Evolutionary conservation across 345 rosid species (phyloP).

Genomic region (Syzygium jambos): DNA sequence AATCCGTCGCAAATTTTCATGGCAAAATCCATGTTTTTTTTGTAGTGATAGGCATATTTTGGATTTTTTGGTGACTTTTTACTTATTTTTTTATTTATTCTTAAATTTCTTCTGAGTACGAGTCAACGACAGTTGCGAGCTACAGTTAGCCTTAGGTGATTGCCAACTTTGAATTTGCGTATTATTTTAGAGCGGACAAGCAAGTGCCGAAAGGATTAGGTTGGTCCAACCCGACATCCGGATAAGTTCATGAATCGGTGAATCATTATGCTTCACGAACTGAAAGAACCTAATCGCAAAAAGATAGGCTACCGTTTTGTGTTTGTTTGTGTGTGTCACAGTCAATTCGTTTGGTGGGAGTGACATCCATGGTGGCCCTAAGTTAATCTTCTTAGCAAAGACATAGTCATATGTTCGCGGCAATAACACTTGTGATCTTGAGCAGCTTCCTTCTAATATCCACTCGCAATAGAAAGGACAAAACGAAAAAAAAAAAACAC

Average conservation of each 20-base stretch:
- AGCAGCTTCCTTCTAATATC: neutral
- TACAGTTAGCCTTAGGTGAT: neutral
- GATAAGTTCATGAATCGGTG: neutral
- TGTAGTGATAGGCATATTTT: no score
- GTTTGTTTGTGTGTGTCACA: neutral
- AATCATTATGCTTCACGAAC: neutral
- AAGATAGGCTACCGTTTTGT: neutral
- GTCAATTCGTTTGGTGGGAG: neutral
- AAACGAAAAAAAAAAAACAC: no score
- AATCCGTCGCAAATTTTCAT: no score
- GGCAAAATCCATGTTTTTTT: no score
- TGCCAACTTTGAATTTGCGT: neutral
- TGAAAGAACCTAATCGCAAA: neutral
- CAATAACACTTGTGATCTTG: neutral
- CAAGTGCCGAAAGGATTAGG: neutral
- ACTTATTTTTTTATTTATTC: neutral
- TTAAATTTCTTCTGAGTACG: neutral
- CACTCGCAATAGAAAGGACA: neutral
- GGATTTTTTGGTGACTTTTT: no score
- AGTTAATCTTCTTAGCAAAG: neutral
- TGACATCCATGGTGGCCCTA: neutral
- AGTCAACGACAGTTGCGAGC: neutral
- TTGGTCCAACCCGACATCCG: neutral
- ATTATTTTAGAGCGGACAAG: neutral
- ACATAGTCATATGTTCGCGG: accelerated